A percentile compares a stretch with the other conserved stretches of the same genome.
Evolutionary conservation across 164 flowering plant genomes (phyloP).

Genomic region (Nelumbo lutea): DNA sequence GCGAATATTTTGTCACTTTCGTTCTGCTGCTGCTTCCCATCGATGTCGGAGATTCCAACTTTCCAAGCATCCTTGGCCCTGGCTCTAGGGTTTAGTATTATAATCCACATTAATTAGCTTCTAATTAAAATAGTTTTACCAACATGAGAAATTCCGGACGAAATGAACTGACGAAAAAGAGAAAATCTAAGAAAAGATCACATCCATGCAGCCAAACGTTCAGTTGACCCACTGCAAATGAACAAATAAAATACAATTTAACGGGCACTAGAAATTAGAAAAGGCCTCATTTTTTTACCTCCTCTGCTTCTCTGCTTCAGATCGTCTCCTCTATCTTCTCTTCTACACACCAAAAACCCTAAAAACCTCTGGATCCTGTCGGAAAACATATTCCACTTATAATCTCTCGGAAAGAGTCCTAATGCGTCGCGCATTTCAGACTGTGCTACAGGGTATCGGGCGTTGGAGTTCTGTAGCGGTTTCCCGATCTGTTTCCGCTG

Average conservation of each 20-base stretch:
- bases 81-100: background rate
- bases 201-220: background rate
- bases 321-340: background rate
- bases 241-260: background rate
- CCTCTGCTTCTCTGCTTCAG: background rate
- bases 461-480: background rate
- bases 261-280: background rate
- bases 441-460: background rate
- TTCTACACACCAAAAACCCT: background rate
- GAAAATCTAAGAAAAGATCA: background rate
- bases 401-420: background rate
- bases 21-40: background rate
- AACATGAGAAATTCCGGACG: background rate
- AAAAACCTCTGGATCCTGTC: background rate
- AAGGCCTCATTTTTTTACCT: background rate
- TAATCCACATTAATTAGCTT: background rate
- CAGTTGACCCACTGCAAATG: background rate
- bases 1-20: background rate
- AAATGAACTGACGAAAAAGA: background rate
- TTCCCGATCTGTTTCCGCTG: background rate
- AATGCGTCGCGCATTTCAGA: slow-evolving; percentile 6
- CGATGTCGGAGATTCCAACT: background rate
- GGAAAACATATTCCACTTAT: background rate
- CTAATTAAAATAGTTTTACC: background rate
- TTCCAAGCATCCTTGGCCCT: background rate